These are phyloP conservation scores for Termitomyces eurrhizus DNA, from an alignment of 768 basidiomycete species.

Conservation along the genomic window DNA sequence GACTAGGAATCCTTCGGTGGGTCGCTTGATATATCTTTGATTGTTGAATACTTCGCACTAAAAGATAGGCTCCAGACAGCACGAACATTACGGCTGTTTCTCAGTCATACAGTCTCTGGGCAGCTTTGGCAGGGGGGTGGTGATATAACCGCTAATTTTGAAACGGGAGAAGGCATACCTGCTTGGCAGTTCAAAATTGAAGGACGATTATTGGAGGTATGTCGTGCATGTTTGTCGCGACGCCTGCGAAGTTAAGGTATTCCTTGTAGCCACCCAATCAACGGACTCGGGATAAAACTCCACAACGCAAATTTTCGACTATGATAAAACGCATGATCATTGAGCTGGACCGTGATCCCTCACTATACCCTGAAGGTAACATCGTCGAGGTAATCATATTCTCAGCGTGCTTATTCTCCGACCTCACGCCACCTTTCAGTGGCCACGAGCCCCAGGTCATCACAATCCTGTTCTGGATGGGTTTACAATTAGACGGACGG, in stretches of 20 bases:
- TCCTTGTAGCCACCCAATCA: conserved; percentile 50
- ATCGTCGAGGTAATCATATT: conserved; percentile 71
- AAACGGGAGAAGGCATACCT: conserved; percentile 86
- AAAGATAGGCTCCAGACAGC: conserved; percentile 51
- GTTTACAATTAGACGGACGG: conserved; percentile 78
- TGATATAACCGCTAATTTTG: conserved; percentile 49
- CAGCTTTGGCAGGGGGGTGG: conserved; percentile 79
- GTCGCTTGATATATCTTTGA: conserved; percentile 12
- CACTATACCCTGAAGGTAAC: conserved; percentile 79
- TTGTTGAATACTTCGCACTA: conserved; percentile 11
- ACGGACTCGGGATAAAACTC: conserved; percentile 55
- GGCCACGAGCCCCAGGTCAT: conserved; percentile 53
- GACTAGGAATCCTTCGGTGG: conserved; percentile 64
- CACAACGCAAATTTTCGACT: conserved; percentile 79
- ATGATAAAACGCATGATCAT: conserved; percentile 81
- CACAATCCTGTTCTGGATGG: conserved; percentile 73
- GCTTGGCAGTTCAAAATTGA: conserved; percentile 89
- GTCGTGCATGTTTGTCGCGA: conserved; percentile 17
- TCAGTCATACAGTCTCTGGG: conserved; percentile 83
- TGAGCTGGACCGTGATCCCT: conserved; percentile 83
- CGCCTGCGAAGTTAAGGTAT: conserved; percentile 1
- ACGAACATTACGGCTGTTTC: conserved; percentile 78
- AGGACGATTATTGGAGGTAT: conserved; percentile 78
- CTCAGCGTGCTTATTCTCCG: neutral
- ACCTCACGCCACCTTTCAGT: conserved; percentile 33